A percentile compares a stretch with the other conserved stretches of the same genome.
phyloP scores from a whole-genome alignment of 257 asterid species.

The Nemophila menziesii region DNA sequence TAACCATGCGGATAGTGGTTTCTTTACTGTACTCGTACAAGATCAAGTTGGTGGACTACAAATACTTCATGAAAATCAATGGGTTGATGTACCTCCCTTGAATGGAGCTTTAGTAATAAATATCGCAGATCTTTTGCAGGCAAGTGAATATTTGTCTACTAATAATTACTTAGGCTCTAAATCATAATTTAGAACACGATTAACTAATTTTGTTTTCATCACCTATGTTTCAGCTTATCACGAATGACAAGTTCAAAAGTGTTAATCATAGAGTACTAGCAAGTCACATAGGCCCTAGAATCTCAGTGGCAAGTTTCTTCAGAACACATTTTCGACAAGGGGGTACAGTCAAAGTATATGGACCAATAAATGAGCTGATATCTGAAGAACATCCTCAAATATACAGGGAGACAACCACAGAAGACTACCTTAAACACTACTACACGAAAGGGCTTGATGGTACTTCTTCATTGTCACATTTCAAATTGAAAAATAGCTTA shows the following conservation, averaged over 20 bases:
- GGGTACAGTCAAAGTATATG: constrained; percentile 11
- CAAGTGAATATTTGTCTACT: no score
- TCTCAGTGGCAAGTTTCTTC: constrained; percentile 50
- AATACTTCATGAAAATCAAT: constrained; percentile 24
- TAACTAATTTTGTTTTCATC: constrained; percentile 1
- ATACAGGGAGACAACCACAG: constrained; percentile 24
- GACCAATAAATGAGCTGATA: constrained; percentile 41
- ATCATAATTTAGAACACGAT: no score
- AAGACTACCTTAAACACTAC: constrained; percentile 24
- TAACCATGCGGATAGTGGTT: constrained; percentile 17
- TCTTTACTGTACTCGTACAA: constrained; percentile 27
- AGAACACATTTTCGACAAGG: constrained; percentile 13
- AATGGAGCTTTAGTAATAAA: constrained; percentile 35
- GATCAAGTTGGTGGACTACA: constrained; percentile 44
- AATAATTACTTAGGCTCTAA: no score
- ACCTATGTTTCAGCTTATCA: constrained; percentile 32
- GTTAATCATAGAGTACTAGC: constrained; percentile 43
- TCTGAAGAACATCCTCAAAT: constrained; percentile 37
- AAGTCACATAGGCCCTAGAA: constrained; percentile 26
- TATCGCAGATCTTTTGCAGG: constrained; percentile 38
- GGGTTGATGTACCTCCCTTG: constrained; percentile 38
- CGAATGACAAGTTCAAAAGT: constrained; percentile 44
- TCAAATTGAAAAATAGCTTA: constrained; percentile 13
- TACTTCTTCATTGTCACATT: constrained; percentile 30
- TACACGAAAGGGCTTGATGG: constrained; percentile 38